Evolutionary conservation across 1,284 basidiomycete genomes (phyloP).

Genomic region (Earliella scabrosa): DNA sequence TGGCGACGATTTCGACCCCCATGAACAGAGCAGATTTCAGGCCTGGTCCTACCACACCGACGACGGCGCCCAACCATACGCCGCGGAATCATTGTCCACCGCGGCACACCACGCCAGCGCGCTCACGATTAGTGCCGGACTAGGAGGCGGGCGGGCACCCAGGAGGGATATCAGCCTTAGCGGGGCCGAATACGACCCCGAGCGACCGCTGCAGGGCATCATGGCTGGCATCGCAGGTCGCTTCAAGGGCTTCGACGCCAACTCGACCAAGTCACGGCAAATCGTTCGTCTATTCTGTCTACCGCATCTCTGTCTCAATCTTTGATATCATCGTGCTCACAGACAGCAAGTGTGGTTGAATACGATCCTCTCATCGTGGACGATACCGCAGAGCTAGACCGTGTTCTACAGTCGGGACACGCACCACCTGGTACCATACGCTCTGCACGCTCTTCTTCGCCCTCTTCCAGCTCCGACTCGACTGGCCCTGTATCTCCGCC

Average conservation of each 20-base stretch:
- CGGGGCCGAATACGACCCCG: conserved; percentile 86
- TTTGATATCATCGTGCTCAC: conserved; percentile 6
- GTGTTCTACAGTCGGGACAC: conserved; percentile 58
- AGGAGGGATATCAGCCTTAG: conserved; percentile 64
- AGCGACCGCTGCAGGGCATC: conserved; percentile 78
- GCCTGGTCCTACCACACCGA: conserved; percentile 71
- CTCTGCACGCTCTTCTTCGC: conserved; percentile 47
- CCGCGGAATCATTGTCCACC: conserved; percentile 75
- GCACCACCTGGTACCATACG: conserved; percentile 40
- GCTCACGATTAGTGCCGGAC: conserved; percentile 83
- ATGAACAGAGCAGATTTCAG: conserved; percentile 54
- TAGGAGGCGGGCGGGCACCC: conserved; percentile 52
- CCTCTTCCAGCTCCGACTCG: conserved; percentile 44
- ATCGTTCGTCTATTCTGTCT: conserved; percentile 39
- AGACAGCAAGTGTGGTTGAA: conserved; percentile 32
- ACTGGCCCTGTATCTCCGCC: conserved; percentile 43
- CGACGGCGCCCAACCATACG: conserved; percentile 66
- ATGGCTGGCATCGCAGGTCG: conserved; percentile 59
- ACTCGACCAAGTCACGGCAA: conserved; percentile 52
- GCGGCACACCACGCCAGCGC: conserved; percentile 86
- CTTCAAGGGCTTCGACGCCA: conserved; percentile 55
- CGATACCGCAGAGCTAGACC: conserved; percentile 64
- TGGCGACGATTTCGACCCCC: conserved; percentile 56
- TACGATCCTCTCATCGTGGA: conserved; percentile 63
- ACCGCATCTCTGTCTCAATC: background rate